Conservation (phyloP, 2,329 filamentous ascomycete species). For the Meredithiella fracta region DNA sequence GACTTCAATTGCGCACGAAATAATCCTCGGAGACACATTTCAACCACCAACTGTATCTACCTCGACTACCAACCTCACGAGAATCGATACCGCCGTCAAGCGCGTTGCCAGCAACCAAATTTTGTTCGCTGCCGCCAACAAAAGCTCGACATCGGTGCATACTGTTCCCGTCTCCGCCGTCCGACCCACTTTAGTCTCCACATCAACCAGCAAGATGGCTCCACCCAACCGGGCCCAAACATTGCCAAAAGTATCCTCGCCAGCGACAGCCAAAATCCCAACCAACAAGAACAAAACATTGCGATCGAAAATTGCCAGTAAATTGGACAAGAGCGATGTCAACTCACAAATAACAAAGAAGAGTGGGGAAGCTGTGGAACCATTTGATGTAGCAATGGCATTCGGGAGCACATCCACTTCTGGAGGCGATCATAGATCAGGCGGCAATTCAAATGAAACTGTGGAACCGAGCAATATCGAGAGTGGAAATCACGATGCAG, state of each 20-base stretch:
- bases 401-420: background rate
- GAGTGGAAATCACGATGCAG: background rate
- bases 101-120: slow-evolving; percentile 19
- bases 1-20: slow-evolving; percentile 43
- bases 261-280: background rate
- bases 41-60: slow-evolving; percentile 27
- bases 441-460: background rate
- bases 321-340: background rate
- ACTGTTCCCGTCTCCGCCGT: background rate
- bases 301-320: background rate
- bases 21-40: slow-evolving; percentile 40
- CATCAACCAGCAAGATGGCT: background rate
- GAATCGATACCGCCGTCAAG: slow-evolving; percentile 27
- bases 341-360: background rate
- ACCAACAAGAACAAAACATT: background rate
- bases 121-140: slow-evolving; percentile 6
- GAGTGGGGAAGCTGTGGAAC: background rate
- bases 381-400: background rate
- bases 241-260: background rate
- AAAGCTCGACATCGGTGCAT: background rate
- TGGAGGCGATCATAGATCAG: background rate
- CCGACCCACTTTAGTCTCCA: background rate
- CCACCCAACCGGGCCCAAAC: background rate
- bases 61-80: slow-evolving; percentile 31
- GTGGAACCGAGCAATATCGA: background rate